These are phyloP conservation scores for Eremothecium coryli DNA, from an alignment of 1,139 yeast species.

Conservation along the genomic window DNA sequence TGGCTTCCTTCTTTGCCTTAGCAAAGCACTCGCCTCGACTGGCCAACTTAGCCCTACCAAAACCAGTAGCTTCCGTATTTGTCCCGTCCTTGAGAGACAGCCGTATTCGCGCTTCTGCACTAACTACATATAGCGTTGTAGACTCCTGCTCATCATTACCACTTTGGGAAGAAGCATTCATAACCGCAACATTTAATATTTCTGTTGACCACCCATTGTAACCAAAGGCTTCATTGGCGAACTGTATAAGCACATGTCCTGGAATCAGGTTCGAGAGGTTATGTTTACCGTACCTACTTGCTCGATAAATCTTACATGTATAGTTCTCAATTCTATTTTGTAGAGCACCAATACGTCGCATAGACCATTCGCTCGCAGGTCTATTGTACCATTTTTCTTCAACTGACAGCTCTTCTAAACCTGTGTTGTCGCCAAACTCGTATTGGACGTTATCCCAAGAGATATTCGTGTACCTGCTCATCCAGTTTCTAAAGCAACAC, in stretches of 20 bases:
- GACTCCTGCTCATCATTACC: slow-evolving; percentile 6
- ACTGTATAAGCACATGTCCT: slow-evolving; percentile 22
- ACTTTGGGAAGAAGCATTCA: slow-evolving; percentile 6
- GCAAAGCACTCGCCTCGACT: slow-evolving; percentile 25
- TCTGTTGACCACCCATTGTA: slow-evolving; percentile 30
- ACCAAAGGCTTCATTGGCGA: slow-evolving; percentile 29
- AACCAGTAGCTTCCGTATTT: slow-evolving; percentile 23
- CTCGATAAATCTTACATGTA: slow-evolving; percentile 23
- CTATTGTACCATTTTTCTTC: slow-evolving; percentile 25
- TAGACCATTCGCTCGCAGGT: slow-evolving; percentile 29
- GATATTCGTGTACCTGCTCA: slow-evolving; percentile 12
- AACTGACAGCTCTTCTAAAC: slow-evolving; percentile 18
- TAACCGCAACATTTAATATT: slow-evolving; percentile 14
- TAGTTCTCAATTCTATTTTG: slow-evolving; percentile 25
- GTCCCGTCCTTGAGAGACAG: slow-evolving; percentile 28
- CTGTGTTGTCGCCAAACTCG: slow-evolving; percentile 15
- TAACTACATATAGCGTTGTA: slow-evolving; percentile 15
- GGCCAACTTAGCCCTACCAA: slow-evolving; percentile 20
- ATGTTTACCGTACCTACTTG: slow-evolving; percentile 25
- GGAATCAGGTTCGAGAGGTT: slow-evolving; percentile 26
- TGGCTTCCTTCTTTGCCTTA: slow-evolving; percentile 28
- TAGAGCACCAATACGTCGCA: slow-evolving; percentile 21
- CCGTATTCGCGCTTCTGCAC: slow-evolving; percentile 26
- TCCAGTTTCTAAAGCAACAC: not conserved
- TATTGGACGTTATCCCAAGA: slow-evolving; percentile 20